These are phyloP conservation scores for Diphasiastrum complanatum DNA, from an alignment of 83 land plant species.

Conservation along the genomic window DNA sequence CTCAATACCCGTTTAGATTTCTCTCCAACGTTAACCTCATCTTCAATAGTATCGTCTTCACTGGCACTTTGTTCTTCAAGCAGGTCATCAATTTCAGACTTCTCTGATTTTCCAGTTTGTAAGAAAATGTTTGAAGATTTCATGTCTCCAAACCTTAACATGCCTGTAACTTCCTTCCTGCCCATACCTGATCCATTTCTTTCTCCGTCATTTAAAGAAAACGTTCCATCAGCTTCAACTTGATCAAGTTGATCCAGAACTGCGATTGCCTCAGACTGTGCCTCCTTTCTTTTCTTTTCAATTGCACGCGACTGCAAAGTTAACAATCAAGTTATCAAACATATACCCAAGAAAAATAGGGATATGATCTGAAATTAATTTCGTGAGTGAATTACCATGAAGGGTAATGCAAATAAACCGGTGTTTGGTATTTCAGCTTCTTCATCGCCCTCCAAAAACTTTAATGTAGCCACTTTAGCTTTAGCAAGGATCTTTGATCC, in stretches of 20 bases:
- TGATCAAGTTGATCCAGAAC: conserved; percentile 70
- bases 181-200: too few relatives aligned
- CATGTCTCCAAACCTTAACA: too few relatives aligned
- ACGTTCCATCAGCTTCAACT: conserved; percentile 21
- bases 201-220: too few relatives aligned
- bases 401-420: conserved; percentile 71
- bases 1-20: too few relatives aligned
- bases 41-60: too few relatives aligned
- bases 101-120: too few relatives aligned
- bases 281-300: conserved; percentile 56
- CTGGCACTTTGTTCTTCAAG: too few relatives aligned
- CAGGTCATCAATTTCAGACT: too few relatives aligned
- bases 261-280: conserved; percentile 53
- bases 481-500: conserved; percentile 44
- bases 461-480: conserved; percentile 63
- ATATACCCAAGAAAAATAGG: conserved; percentile 1
- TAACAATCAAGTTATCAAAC: neutral
- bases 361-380: neutral
- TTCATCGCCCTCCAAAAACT: conserved; percentile 49
- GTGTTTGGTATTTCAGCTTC: conserved; percentile 57
- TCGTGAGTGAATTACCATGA: conserved; percentile 50
- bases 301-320: conserved; percentile 57
- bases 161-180: too few relatives aligned
- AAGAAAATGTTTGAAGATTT: too few relatives aligned
- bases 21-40: too few relatives aligned